phyloP scores from a whole-genome alignment of 2,329 filamentous ascomycete species.

The Apiospora marii region DNA sequence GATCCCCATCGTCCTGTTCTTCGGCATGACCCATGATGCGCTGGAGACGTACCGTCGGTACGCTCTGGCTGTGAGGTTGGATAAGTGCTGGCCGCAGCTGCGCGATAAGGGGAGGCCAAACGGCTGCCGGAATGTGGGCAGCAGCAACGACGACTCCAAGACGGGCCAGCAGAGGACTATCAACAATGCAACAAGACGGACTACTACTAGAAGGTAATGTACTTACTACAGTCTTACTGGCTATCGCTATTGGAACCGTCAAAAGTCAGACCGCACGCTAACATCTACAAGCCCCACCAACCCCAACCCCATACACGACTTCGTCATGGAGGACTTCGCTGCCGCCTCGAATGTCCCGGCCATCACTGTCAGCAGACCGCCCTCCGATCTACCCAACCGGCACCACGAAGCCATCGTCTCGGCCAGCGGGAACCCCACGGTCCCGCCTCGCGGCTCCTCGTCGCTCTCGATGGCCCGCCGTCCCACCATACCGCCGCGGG shows the following conservation, averaged over 20 bases:
- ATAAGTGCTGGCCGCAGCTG: neutral
- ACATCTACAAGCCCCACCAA: neutral
- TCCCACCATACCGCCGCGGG: neutral
- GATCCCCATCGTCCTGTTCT: slow-evolving; percentile 60
- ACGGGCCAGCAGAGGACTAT: neutral
- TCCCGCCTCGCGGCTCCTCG: neutral
- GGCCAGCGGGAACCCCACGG: neutral
- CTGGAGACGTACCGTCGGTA: slow-evolving; percentile 55
- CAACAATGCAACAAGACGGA: neutral
- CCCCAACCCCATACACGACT: neutral
- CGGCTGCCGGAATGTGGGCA: neutral
- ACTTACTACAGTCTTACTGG: neutral
- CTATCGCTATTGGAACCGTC: no score
- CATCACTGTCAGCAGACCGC: neutral
- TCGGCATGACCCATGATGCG: slow-evolving; percentile 63
- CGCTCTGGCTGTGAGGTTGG: slow-evolving; percentile 30
- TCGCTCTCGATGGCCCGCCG: neutral
- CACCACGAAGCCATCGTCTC: slow-evolving; percentile 19
- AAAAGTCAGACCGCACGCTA: neutral
- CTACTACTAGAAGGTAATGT: neutral
- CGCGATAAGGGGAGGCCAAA: no score
- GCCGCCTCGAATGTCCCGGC: neutral
- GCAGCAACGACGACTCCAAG: neutral
- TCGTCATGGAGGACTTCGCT: neutral
- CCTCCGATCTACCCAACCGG: neutral